Base-by-base conservation (phyloP, 495 filamentous ascomycete species). In the Sphaerosporella brunnea region DNA sequence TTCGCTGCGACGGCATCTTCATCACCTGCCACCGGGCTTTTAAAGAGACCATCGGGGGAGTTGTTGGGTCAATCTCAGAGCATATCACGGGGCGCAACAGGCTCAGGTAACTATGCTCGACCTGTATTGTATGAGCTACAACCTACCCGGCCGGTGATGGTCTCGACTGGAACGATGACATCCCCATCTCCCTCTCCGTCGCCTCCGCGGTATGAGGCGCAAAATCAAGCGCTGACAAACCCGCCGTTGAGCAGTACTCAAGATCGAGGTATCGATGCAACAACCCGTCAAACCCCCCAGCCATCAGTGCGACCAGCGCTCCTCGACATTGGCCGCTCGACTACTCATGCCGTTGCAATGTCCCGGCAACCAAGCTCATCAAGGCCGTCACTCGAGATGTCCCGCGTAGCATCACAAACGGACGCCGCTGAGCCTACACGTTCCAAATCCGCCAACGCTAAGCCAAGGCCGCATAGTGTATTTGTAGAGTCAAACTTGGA, bases 151-250 rank as follows among this genome's bases (percentile, higher is more conserved):
- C 77, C 79, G 3, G 49, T 56, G 4, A 93, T 90, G 79, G 77
- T 93, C n/a, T 95, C 90, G 2, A 90, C 79, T 10, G 90, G 87
- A 25, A 93, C 84, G 1, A 93, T 92, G 82, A 93, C 88, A 21
- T 80, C 78, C 20, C 80, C 75, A 16, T 69, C 82, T 5, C 69
- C 58, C 18, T 61, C 58, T 21, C 50, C 73, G n/a, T 72, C 77
- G 19, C 74, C 77, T 30, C 65, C 63, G 16, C 58, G 66, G 51
- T 51, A 62, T 19, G 66, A 70, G 49, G 54, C 63, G 18, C 54
- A 32, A 19, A 63, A 20, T 49, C 63, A 59, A 58, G 16, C 53
- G 65, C n/a, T 62, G 64, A 32, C 24, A n/a, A 13, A 21, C 45
- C 48, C 19, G 37, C 44, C 51, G 19, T 42, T 34, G 9, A 58